Base-by-base conservation (phyloP, 768 basidiomycete species). In the Coprinellus micaceus region DNA sequence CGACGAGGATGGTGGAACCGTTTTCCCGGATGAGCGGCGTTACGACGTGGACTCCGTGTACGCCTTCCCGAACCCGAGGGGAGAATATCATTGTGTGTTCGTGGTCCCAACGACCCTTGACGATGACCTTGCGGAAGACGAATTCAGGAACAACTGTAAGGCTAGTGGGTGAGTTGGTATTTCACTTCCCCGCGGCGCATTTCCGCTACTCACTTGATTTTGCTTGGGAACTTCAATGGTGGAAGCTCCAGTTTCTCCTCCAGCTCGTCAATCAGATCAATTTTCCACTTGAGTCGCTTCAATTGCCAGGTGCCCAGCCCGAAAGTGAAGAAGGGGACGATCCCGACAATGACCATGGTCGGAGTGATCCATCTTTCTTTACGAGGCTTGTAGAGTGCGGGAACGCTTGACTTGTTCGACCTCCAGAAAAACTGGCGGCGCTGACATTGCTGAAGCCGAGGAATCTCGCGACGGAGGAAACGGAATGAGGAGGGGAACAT, bases 251-350 rank as follows among this genome's bases (percentile, higher is more conserved):
- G 73, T 71, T 97, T 96, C 70, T 91, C 86, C 67, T 97, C 89
- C 33, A 98, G 78, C 64, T 98, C 91, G 61, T 97, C 91, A 59
- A 98, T 98, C 50, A 99, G 78, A 52, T 84, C 82, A 44, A 96
- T 77, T 72, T 99, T 99, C 97, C 97, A 99, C 68, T 91, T 83
- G 28, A 98, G 80, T 47, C 97, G 84, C 63, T 91, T 82, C 29
- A 99, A 75, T 72, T 99, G 97, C 96, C 96, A 98, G 19, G 84
- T 82, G 17, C 97, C 96, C 58, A 99, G 76, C 15, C 80, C 88
- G 61, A 94, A 93, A 0, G 94, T 93, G 66, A 97, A 86, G 58
- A 98, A 74, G 1, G 97, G 97, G 54, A 97, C 89, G 62, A 89
- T 81, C 29, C 91, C 91, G 57, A 94, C 74, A 28, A 93, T 70